A percentile compares a stretch with the other conserved stretches of the same genome.
phyloP scores from a whole-genome alignment of 306 rosid genomes.

The Vachellia pachyceras region DNA sequence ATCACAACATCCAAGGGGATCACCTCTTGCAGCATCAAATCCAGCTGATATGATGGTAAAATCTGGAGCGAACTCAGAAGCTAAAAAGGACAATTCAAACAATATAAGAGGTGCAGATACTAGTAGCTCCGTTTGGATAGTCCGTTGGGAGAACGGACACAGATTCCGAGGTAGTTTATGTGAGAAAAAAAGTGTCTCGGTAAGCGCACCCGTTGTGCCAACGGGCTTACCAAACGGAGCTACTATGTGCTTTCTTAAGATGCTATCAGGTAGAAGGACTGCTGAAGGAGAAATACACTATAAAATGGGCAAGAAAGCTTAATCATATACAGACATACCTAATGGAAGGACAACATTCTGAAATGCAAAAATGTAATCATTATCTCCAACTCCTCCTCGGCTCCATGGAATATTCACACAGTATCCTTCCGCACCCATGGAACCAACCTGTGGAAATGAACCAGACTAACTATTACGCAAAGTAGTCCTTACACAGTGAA shows the following conservation, averaged over 20 bases:
- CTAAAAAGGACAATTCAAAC: conserved; percentile 56
- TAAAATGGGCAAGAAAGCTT: neutral
- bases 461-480: conserved; percentile 30
- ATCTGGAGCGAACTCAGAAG: conserved; percentile 88
- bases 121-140: no score
- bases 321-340: conserved; percentile 55
- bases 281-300: conserved; percentile 6
- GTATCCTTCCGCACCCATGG: conserved; percentile 93
- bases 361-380: conserved; percentile 90
- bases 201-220: no score
- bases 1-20: conserved; percentile 95
- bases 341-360: conserved; percentile 90
- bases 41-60: conserved; percentile 96
- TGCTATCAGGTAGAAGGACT: neutral
- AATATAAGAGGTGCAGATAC: conserved; percentile 24
- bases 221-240: no score
- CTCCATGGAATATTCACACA: conserved; percentile 99
- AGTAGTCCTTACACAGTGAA: conserved; percentile 30
- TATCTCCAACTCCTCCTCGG: conserved; percentile 88
- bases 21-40: conserved; percentile 99
- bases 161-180: no score
- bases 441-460: conserved; percentile 74
- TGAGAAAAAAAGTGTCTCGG: no score
- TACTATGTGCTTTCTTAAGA: conserved; percentile 15
- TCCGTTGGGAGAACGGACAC: no score